Evolutionary conservation across 768 basidiomycete genomes (phyloP), one percentile per base, ranked within the genome.

Genomic region (Amanita subjunquillea): DNA sequence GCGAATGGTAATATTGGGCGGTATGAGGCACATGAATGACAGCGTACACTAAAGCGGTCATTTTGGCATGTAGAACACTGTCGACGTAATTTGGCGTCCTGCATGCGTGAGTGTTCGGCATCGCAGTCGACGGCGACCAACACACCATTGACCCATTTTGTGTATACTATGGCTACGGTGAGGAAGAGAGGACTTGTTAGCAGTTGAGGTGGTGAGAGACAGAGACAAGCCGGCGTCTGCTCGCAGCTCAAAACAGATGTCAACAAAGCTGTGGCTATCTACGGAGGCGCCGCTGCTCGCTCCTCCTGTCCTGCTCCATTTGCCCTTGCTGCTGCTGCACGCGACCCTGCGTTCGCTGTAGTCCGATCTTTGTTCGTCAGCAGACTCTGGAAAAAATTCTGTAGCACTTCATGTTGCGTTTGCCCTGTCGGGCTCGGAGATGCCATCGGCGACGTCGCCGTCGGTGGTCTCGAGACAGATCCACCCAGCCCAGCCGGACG

Each of bases 331-430:
- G 51, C 57, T 42, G 30, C 30, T 30, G 63, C 63, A n/a, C 60
- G 58, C 39, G 42, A 55, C 30, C 63, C 60, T 27, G 59, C 39
- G 22, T 34, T 54, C n/a, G 45, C 44, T 46, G 40, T 38, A 17
- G 53, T 30, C n/a, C 83, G 75, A 55, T 85, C 85, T 65, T 83
- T 86, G 38, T 80, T 79, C 57, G 76, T 84, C 56, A 92, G 66
- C 62, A 91, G 64, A 54, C 83, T 87, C 66, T 89, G 80, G 80
- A 92, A 92, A 74, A 92, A 92, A 63, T 85, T 85, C 59, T 91
- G 87, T 56, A 92, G 64, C 15, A 91, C 86, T 63, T 90, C 87
- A 61, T 91, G 87, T 54, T 89, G 85, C 37, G 78, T 77, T 67
- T 80, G 84, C n/a, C 75, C 79, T 34, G 60, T 56, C 36, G 68